Evolutionary conservation across 495 filamentous ascomycete species (phyloP).

Genomic region (Aspergillus campestris): DNA sequence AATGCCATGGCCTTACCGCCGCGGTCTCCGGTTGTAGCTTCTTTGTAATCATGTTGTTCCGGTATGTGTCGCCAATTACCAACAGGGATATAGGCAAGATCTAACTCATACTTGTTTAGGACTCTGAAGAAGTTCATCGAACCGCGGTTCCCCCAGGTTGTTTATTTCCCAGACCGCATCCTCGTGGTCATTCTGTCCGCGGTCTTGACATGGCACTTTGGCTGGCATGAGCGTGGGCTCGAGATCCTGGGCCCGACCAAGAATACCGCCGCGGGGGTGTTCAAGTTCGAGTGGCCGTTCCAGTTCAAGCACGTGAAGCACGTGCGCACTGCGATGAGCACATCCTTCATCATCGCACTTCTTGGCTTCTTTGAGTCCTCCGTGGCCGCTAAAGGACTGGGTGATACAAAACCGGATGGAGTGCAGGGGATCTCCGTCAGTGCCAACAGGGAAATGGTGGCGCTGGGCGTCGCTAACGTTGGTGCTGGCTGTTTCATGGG

Average conservation of each 20-base stretch:
- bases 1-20: conserved; percentile 65
- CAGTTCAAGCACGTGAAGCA: conserved; percentile 63
- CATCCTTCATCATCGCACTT: conserved; percentile 86
- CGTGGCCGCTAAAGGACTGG: conserved; percentile 89
- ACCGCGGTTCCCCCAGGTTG: conserved; percentile 68
- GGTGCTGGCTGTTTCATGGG: conserved; percentile 86
- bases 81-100: not conserved
- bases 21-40: conserved; percentile 73
- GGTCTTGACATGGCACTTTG: conserved; percentile 65
- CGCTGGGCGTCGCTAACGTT: conserved; percentile 83
- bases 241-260: conserved; percentile 75
- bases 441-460: conserved; percentile 89
- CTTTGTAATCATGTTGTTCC: conserved; percentile 75
- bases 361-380: conserved; percentile 98
- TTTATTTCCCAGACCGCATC: conserved; percentile 90
- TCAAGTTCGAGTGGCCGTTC: conserved; percentile 82
- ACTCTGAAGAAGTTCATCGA: conserved; percentile 76
- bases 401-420: conserved; percentile 48
- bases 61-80: conserved; percentile 37
- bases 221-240: conserved; percentile 76
- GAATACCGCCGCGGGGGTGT: conserved; percentile 48
- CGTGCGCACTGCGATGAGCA: conserved; percentile 79
- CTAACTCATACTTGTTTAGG: conserved; percentile 27
- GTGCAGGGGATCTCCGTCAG: conserved; percentile 72
- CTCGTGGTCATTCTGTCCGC: conserved; percentile 82